Conservation (phyloP, 345 rosid genomes). For the Tarenaya hassleriana region DNA sequence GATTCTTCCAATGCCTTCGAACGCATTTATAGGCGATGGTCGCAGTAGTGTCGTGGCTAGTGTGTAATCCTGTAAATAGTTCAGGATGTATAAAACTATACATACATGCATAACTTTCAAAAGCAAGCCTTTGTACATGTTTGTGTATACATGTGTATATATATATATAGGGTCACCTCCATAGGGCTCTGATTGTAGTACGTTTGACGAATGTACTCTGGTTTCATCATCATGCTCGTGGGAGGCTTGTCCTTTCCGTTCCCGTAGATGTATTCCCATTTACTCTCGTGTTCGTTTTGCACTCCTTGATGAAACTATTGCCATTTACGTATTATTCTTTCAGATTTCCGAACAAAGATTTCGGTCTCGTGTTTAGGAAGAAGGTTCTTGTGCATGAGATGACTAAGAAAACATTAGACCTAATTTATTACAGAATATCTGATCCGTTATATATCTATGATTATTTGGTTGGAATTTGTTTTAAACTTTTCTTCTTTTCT, state of each 20-base stretch:
- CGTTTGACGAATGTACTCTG: conserved; percentile 25
- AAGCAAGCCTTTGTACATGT: not conserved
- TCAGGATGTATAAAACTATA: no score
- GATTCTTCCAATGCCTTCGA: conserved; percentile 21
- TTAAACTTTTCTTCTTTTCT: no score
- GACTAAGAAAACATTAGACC: not conserved
- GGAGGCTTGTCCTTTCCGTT: conserved; percentile 32
- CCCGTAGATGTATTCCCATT: conserved; percentile 26
- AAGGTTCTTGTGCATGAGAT: no score
- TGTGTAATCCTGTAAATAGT: conserved; percentile 32
- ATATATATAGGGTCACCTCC: conserved; percentile 23
- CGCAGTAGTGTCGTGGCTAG: conserved; percentile 32
- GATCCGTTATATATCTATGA: no score
- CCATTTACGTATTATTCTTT: conserved; percentile 17
- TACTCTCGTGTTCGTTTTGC: no score
- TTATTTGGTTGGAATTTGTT: no score
- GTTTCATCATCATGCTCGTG: conserved; percentile 33
- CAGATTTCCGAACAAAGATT: not conserved
- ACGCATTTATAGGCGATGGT: conserved; percentile 31
- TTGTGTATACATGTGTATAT: not conserved
- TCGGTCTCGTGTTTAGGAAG: no score
- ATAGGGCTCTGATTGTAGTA: conserved; percentile 31
- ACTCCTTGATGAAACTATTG: conserved; percentile 10
- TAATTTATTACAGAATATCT: no score
- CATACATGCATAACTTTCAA: conserved; percentile 3